Percentiles rank a stretch among this genome's conserved stretches.
phyloP scores from a whole-genome alignment of 1,139 yeast species.

The Zygoascus sp. region DNA sequence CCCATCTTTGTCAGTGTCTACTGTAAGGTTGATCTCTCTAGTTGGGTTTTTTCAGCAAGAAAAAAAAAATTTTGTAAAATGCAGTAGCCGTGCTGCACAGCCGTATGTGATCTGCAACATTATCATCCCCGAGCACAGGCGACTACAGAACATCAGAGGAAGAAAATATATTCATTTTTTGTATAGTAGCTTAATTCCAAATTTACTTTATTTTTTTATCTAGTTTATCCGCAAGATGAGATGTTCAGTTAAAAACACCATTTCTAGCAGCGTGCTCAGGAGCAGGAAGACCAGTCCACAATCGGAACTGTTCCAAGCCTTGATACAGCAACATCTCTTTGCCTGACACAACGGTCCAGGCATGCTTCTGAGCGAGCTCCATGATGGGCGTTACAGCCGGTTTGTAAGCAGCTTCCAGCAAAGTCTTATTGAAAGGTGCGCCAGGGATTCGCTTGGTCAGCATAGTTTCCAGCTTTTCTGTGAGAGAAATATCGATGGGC shows the following conservation, averaged over 20 bases:
- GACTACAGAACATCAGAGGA: not conserved
- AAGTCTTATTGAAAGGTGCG: conserved; percentile 40
- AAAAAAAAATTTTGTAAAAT: not conserved
- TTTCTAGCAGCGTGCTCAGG: conserved; percentile 24
- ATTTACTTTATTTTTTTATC: not conserved
- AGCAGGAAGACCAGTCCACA: conserved; percentile 65
- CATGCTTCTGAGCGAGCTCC: conserved; percentile 59
- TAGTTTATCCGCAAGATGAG: not conserved
- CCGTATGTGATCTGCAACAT: not conserved
- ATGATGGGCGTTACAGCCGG: conserved; percentile 82
- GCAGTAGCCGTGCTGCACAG: not conserved
- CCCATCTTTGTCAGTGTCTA: not conserved
- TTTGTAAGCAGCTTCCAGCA: conserved; percentile 91
- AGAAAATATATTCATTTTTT: not conserved
- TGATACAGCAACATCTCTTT: conserved; percentile 88
- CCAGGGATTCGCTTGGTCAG: conserved; percentile 28
- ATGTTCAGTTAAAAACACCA: conserved; percentile 15
- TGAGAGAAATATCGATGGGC: conserved; percentile 55
- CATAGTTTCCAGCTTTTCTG: conserved; percentile 29
- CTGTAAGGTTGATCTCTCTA: not conserved
- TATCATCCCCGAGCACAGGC: not conserved
- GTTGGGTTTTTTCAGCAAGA: not conserved
- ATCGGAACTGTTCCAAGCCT: conserved; percentile 79
- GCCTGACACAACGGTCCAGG: conserved; percentile 80
- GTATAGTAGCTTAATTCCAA: no score